Base-by-base conservation (phyloP, 345 rosid genomes). In the Firmiana major region DNA sequence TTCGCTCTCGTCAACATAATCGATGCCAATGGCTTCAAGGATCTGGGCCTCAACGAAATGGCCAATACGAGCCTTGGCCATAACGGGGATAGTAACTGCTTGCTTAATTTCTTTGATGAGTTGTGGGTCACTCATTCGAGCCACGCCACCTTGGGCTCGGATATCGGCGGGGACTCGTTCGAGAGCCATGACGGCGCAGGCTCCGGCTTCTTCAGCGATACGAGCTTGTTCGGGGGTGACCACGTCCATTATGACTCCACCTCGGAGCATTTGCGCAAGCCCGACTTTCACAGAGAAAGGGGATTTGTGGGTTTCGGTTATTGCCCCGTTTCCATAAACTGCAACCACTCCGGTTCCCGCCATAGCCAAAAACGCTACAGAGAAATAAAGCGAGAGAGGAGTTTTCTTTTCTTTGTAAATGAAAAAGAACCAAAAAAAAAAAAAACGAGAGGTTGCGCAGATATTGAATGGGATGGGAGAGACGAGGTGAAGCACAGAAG, bases 231-330 rank as follows among this genome's bases (percentile, higher is more conserved):
- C 92, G 21, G 94, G 79, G 79, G 73, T 90, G 80, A 90, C 91
- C n/a, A 91, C 97, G 77, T 90, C 94, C 94, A 91, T 90, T 75
- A 91, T 90, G 9, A 90, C 94, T 17, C 97, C 97, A 7, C 94
- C 94, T 0, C 97, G 97, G 79, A 91, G 94, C 94, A 91, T 91
- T 88, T 91, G 94, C 46, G 94, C 97, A 15, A 91, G 78, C 17
- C 97, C 97, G 1, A 93, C 98, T 84, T 91, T 91, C 2, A 89
- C 93, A 68, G 97, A 90, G 88, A 91, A 88, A 4, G 97, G 87
- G 58, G 89, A 88, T 75, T 90, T 89, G 81, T 89, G 89, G 1
- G 92, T 80, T 80, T 91, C 96, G 21, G 92, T 85, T 34, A 91
- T 84, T 31, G 90, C 82, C 34, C 90, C 87, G 43, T 89, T 86